Conservation (phyloP, 768 basidiomycete genomes). For the Phlebiopsis gigantea region DNA sequence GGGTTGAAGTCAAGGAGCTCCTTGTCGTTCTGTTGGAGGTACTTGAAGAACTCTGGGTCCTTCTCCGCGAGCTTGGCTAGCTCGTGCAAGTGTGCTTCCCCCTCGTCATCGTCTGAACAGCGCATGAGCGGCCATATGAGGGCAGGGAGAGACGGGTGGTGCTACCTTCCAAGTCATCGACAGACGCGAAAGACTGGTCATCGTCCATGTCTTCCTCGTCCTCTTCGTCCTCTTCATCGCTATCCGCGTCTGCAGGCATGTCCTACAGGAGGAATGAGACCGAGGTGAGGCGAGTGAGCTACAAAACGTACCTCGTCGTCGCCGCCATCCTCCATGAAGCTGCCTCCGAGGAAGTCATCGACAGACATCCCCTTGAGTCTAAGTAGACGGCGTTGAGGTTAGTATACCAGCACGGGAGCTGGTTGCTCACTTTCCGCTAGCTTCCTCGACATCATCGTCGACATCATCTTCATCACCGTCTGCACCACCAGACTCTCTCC, state of each 20-base stretch:
- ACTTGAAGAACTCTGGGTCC: constrained; percentile 99
- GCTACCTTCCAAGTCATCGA: constrained; percentile 72
- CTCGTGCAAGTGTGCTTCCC: constrained; percentile 69
- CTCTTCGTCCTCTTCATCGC: constrained; percentile 30
- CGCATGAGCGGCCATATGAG: too few species aligned
- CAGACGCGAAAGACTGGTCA: constrained; percentile 65
- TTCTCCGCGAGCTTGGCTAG: constrained; percentile 88
- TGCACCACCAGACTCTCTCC: constrained; percentile 7
- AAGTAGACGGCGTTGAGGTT: background rate
- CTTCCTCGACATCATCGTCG: constrained; percentile 19
- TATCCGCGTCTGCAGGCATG: constrained; percentile 32
- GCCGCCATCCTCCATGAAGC: constrained; percentile 64
- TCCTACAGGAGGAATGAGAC: constrained; percentile 19
- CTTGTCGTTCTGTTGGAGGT: constrained; percentile 90
- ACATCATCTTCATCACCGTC: constrained; percentile 24
- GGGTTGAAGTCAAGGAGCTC: constrained; percentile 82
- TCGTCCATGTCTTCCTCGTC: constrained; percentile 44
- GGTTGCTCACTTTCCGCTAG: constrained; percentile 19
- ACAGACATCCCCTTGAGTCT: constrained; percentile 60
- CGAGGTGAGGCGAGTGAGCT: background rate
- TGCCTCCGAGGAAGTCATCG: constrained; percentile 68
- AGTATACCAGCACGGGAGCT: too few species aligned
- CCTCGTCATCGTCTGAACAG: constrained; percentile 44
- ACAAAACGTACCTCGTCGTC: constrained; percentile 35
- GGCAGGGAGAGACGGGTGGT: background rate